These are phyloP conservation scores for Arthrobotrys sinensis DNA, from an alignment of 2,329 filamentous ascomycete genomes.

Conservation along the genomic window DNA sequence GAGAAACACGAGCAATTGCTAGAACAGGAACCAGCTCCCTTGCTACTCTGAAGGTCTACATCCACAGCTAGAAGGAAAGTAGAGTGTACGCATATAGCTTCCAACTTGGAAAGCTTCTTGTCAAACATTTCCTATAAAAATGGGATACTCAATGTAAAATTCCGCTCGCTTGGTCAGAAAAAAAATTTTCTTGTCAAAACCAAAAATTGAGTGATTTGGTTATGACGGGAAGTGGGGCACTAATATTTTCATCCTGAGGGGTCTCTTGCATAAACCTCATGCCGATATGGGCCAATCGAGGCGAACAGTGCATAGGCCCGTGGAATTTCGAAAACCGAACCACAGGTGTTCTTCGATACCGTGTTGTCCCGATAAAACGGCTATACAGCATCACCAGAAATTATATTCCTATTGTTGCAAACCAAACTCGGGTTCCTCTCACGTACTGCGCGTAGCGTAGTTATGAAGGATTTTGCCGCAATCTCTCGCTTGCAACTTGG, in stretches of 20 bases:
- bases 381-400: background rate
- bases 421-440: no score
- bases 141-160: slow-evolving; percentile 16
- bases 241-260: slow-evolving; percentile 53
- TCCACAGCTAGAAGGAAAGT: background rate
- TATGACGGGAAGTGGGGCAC: slow-evolving; percentile 58
- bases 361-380: slow-evolving; percentile 20
- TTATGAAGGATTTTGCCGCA: no score
- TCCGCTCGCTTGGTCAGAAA: slow-evolving; percentile 8
- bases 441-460: no score
- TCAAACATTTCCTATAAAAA: slow-evolving; percentile 21
- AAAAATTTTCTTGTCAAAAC: slow-evolving; percentile 39
- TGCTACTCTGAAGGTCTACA: slow-evolving; percentile 31
- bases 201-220: slow-evolving; percentile 34
- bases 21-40: slow-evolving; percentile 42
- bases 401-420: background rate
- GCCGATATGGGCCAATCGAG: slow-evolving; percentile 51
- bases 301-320: slow-evolving; percentile 56
- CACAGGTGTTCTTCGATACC: slow-evolving; percentile 21
- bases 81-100: slow-evolving; percentile 39
- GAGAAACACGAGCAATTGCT: slow-evolving; percentile 54
- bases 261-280: slow-evolving; percentile 57
- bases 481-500: no score
- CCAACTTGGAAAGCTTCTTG: slow-evolving; percentile 34
- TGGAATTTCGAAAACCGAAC: slow-evolving; percentile 28